Percentiles rank a stretch among this genome's conserved stretches.
Evolutionary conservation across 2,329 filamentous ascomycete genomes (phyloP).

Genomic region (Xylariaceae sp.): DNA sequence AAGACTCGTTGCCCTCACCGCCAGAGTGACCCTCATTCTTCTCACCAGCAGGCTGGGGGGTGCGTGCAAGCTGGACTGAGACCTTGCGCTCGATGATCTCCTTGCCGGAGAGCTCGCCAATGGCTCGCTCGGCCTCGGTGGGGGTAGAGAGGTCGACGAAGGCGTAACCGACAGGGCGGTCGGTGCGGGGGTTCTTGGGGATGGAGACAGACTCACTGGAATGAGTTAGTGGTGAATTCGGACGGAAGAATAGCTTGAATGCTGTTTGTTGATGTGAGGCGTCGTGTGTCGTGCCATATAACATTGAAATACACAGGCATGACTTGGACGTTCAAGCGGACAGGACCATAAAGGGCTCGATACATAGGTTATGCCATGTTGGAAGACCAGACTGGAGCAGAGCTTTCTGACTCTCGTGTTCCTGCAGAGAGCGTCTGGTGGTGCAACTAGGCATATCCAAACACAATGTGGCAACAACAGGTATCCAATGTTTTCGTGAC

Average conservation of each 20-base stretch:
- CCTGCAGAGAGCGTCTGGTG: no score
- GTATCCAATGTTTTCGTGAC: not conserved
- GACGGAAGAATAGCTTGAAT: no score
- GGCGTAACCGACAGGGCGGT: slow-evolving; percentile 96
- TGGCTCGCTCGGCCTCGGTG: slow-evolving; percentile 90
- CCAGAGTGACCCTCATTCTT: slow-evolving; percentile 67
- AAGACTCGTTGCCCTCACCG: slow-evolving; percentile 70
- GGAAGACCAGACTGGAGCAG: not conserved
- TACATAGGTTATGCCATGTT: not conserved
- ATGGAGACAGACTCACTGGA: slow-evolving; percentile 95
- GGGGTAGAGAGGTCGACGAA: slow-evolving; percentile 97
- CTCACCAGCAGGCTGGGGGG: slow-evolving; percentile 82
- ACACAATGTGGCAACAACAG: not conserved
- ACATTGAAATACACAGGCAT: no score
- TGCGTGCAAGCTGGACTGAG: slow-evolving; percentile 96
- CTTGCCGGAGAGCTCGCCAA: slow-evolving; percentile 91
- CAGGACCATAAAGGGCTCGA: no score
- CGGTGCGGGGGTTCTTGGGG: slow-evolving; percentile 98
- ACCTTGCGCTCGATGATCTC: slow-evolving; percentile 98
- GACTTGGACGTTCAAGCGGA: no score
- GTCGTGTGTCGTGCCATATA: no score
- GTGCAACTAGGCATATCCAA: not conserved
- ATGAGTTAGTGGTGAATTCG: slow-evolving; percentile 10
- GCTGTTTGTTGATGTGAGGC: no score
- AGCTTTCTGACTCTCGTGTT: not conserved